Percentiles rank a stretch among this genome's conserved stretches.
Evolutionary conservation across 768 basidiomycete genomes (phyloP).

Genomic region (Atractiella rhizophila): DNA sequence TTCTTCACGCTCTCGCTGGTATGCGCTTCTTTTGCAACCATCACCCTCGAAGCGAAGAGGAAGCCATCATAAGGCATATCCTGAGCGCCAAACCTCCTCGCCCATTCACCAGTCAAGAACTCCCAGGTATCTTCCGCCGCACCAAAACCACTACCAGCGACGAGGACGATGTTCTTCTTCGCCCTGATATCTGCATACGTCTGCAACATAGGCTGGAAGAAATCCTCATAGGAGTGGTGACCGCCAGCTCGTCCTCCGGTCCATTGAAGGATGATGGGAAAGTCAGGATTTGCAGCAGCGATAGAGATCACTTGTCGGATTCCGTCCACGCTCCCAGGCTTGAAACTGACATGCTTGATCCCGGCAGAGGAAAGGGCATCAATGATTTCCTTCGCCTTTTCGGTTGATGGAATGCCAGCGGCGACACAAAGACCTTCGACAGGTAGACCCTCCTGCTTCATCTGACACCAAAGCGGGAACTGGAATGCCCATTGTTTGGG

Average conservation of each 20-base stretch:
- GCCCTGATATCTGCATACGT: constrained; percentile 78
- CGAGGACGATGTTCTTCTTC: constrained; percentile 62
- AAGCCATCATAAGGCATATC: constrained; percentile 98
- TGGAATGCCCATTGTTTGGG: constrained; percentile 38
- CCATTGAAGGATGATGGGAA: constrained; percentile 96
- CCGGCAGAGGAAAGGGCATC: constrained; percentile 51
- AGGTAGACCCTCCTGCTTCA: constrained; percentile 81
- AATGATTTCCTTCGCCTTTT: constrained; percentile 94
- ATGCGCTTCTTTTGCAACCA: constrained; percentile 97
- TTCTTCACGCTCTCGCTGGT: constrained; percentile 86
- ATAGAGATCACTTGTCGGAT: constrained; percentile 94
- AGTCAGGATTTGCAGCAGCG: constrained; percentile 74
- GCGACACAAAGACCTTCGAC: constrained; percentile 98
- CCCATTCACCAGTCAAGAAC: constrained; percentile 91
- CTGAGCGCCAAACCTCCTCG: constrained; percentile 52
- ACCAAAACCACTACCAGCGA: constrained; percentile 88
- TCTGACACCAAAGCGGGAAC: constrained; percentile 89
- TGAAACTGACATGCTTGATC: constrained; percentile 90
- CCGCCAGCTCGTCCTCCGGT: constrained; percentile 97
- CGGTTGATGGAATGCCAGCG: constrained; percentile 83
- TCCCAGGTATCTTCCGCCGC: constrained; percentile 79
- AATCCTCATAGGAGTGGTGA: constrained; percentile 94
- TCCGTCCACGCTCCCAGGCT: constrained; percentile 92
- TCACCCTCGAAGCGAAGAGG: constrained; percentile 83
- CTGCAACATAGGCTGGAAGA: constrained; percentile 78